A percentile compares a stretch with the other conserved stretches of the same genome.
These are phyloP conservation scores for Boletus pseudo-olivaceus DNA, from an alignment of 768 basidiomycete genomes.

Conservation along the genomic window DNA sequence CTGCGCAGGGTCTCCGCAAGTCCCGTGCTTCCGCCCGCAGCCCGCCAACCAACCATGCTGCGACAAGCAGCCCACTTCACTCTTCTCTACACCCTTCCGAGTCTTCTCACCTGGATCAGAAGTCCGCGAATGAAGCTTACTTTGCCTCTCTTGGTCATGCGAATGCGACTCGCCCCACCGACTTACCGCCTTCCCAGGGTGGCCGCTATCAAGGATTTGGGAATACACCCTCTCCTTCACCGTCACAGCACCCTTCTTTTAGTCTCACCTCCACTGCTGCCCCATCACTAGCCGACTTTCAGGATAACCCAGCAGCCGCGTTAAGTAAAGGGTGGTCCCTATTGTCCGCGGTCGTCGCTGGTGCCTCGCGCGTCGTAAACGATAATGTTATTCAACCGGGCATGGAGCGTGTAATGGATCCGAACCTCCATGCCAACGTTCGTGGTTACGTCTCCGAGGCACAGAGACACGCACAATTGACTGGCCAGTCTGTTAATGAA, in stretches of 20 bases:
- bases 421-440: conserved; percentile 71
- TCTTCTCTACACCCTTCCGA: conserved; percentile 40
- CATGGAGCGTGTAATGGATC: conserved; percentile 77
- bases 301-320: conserved; percentile 82
- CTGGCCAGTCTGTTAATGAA: conserved; percentile 64
- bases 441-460: conserved; percentile 70
- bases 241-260: conserved; percentile 60
- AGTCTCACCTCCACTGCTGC: conserved; percentile 74
- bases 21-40: conserved; percentile 69
- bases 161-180: conserved; percentile 74
- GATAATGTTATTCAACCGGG: conserved; percentile 91
- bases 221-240: conserved; percentile 65
- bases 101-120: conserved; percentile 47
- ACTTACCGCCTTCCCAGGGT: conserved; percentile 90
- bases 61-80: conserved; percentile 49
- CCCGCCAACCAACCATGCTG: conserved; percentile 46
- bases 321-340: conserved; percentile 94
- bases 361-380: conserved; percentile 73
- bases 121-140: conserved; percentile 80
- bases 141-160: conserved; percentile 78
- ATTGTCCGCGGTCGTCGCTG: conserved; percentile 81
- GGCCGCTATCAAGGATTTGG: conserved; percentile 94
- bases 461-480: conserved; percentile 57
- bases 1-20: conserved; percentile 84
- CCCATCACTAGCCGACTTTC: conserved; percentile 76